Percentiles rank a stretch among this genome's conserved stretches.
phyloP scores from a whole-genome alignment of 2,329 filamentous ascomycete genomes.

The Fusarium subglutinans region DNA sequence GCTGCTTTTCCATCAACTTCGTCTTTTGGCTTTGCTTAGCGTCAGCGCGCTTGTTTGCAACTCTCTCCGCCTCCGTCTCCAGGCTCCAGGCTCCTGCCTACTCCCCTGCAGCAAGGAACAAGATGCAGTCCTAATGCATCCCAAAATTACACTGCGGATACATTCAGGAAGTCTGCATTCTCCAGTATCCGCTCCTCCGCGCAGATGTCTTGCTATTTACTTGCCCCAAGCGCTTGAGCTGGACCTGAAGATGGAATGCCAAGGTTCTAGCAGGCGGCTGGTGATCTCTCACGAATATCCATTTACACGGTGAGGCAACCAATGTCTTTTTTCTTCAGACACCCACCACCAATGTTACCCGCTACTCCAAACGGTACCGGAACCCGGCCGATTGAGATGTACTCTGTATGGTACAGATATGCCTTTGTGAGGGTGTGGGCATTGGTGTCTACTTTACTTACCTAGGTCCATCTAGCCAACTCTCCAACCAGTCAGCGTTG shows the following conservation, averaged over 20 bases:
- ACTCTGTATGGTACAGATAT: constrained; percentile 28
- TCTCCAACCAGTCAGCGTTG: constrained; percentile 37
- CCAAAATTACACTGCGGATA: constrained; percentile 32
- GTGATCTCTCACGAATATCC: constrained; percentile 24
- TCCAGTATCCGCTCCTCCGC: constrained; percentile 15
- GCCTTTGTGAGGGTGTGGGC: constrained; percentile 37
- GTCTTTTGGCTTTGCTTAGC: constrained; percentile 43
- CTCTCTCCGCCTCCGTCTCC: constrained; percentile 25
- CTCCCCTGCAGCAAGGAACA: constrained; percentile 15
- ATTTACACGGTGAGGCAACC: constrained; percentile 35
- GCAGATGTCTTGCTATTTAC: constrained; percentile 5
- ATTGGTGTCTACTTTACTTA: constrained; percentile 37
- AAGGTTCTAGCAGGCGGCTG: constrained; percentile 16
- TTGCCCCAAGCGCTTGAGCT: constrained; percentile 9
- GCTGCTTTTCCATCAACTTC: constrained; percentile 46
- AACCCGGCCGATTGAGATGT: constrained; percentile 39
- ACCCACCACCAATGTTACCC: constrained; percentile 31
- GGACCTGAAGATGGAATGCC: constrained; percentile 12
- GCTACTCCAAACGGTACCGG: constrained; percentile 38
- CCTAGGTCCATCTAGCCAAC: constrained; percentile 38
- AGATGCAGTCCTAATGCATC: constrained; percentile 34
- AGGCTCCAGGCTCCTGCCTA: constrained; percentile 21
- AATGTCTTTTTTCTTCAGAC: constrained; percentile 11
- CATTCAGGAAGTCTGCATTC: constrained; percentile 23
- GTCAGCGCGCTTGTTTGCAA: constrained; percentile 46